These are phyloP conservation scores for Thalassiosira livingstoniorum DNA, from an alignment of 352 stramenopile species.

Conservation along the genomic window DNA sequence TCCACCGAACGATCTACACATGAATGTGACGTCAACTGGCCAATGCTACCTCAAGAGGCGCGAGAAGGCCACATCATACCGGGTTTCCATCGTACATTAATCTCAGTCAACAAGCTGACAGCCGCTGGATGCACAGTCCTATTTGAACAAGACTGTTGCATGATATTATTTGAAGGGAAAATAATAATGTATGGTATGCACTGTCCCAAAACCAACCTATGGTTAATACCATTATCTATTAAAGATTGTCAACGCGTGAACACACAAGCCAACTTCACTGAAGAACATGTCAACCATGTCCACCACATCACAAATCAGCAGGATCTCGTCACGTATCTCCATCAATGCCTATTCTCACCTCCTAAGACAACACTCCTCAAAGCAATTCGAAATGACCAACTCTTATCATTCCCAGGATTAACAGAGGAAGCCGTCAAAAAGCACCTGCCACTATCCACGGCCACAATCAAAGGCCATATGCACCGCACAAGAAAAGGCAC, in stretches of 20 bases:
- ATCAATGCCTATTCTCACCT: slow-evolving; percentile 4
- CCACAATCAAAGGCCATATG: slow-evolving; percentile 58
- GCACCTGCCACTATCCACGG: slow-evolving; percentile 34
- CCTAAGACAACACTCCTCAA: slow-evolving; percentile 3
- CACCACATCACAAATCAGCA: neutral
- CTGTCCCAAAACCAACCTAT: neutral
- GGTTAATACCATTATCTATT: neutral
- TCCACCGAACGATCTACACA: neutral
- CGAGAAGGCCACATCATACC: neutral
- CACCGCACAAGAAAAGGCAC: slow-evolving; percentile 32
- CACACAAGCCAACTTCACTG: neutral
- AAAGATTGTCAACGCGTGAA: neutral
- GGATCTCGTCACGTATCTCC: neutral
- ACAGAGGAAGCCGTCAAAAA: slow-evolving; percentile 22
- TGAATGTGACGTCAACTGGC: neutral
- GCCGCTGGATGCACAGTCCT: neutral
- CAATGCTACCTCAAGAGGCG: neutral
- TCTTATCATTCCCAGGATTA: slow-evolving; percentile 44
- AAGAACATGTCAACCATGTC: neutral
- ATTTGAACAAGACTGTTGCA: neutral
- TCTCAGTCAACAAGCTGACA: no score
- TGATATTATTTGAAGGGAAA: neutral
- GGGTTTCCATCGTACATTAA: neutral
- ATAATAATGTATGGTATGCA: neutral
- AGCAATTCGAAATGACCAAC: slow-evolving; percentile 19